Evolutionary conservation across 768 basidiomycete species (phyloP).

Genomic region (Candolleomyces efflorescens): DNA sequence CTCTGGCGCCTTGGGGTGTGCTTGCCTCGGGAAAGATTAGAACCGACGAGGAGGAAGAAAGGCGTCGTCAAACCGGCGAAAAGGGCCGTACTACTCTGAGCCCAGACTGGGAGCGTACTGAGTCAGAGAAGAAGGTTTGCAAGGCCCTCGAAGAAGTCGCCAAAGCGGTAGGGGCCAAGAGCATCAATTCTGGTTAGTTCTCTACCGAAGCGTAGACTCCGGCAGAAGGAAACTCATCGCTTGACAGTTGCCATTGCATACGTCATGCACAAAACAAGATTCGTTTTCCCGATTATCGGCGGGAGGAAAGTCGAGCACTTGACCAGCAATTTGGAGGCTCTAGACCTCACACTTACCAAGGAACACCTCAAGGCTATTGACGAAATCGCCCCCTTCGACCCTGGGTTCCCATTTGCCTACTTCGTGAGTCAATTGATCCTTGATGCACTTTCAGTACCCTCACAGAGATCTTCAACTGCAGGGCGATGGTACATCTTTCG

Average conservation of each 20-base stretch:
- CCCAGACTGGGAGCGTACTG: conserved; percentile 26
- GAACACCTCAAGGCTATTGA: conserved; percentile 39
- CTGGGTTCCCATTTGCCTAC: conserved; percentile 4
- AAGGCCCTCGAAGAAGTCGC: conserved; percentile 43
- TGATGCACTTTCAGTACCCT: too few relatives aligned
- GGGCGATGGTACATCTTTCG: too few relatives aligned
- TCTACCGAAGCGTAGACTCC: background rate
- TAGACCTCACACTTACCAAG: conserved; percentile 32
- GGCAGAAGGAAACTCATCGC: background rate
- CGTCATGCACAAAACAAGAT: conserved; percentile 47
- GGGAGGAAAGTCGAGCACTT: conserved; percentile 37
- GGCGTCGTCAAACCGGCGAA: conserved; percentile 4
- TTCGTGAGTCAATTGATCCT: background rate
- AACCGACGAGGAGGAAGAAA: conserved; percentile 32
- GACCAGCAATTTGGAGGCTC: conserved; percentile 37
- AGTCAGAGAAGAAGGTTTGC: conserved; percentile 20
- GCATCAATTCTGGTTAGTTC: conserved; percentile 34
- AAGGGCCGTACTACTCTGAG: background rate
- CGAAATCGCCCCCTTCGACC: conserved; percentile 10
- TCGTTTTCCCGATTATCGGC: conserved; percentile 41
- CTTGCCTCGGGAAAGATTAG: conserved; percentile 40
- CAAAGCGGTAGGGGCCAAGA: conserved; percentile 38
- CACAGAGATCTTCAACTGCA: too few relatives aligned
- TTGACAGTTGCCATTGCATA: conserved; percentile 43
- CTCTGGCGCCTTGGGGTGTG: conserved; percentile 28